Evolutionary conservation across 2,329 filamentous ascomycete species (phyloP), one percentile per base, ranked within the genome.

Genomic region (Tolypocladium inflatum): DNA sequence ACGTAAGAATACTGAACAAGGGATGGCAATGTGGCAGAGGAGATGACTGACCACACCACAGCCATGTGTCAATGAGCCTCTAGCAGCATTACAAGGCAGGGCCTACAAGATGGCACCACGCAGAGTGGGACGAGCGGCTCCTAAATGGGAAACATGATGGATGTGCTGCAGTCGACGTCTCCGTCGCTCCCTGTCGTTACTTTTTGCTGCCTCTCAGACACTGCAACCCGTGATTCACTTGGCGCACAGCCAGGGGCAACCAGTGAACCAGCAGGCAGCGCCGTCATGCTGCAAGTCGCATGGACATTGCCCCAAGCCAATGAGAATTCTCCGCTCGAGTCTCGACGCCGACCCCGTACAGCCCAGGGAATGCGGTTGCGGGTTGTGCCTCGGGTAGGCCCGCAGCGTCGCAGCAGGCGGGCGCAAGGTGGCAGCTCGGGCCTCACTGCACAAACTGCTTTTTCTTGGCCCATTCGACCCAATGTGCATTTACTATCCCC

Each of bases 191-290:
- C 41, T 55, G 33, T 57, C 38, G 56, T 62, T 63, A 43, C 62
- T 63, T 64, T 63, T 62, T 62, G 57, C 35, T 37, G 33, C 54
- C 57, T 57, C 58, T 39, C 56, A 60, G 56, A 63, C 61, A 60
- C 26, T 38, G 30, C 51, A 48, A 26, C 56, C 43, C 51, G 41
- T 62, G 61, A 59, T 62, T 56, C 57, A 60, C 57, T 42, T 60
- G n/a, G 15, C 39, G 30, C 48, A 52, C n/a, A 15, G 51, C 55
- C 51, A 59, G 43, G 54, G 57, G 57, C 35, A n/a, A 30, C 42
- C 42, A 26, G 57, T 41, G 35, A 53, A 26, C 39, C 43, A 38
- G 39, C 41, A 19, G 11, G 41, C 41, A 30, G 33, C n/a, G 39
- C 19, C 33, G 38, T 33, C 33, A 10, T 5, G 33, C 30, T 52